Evolutionary conservation across 768 basidiomycete genomes (phyloP), one percentile per base, ranked within the genome.

Genomic region (Suillus bovinus): DNA sequence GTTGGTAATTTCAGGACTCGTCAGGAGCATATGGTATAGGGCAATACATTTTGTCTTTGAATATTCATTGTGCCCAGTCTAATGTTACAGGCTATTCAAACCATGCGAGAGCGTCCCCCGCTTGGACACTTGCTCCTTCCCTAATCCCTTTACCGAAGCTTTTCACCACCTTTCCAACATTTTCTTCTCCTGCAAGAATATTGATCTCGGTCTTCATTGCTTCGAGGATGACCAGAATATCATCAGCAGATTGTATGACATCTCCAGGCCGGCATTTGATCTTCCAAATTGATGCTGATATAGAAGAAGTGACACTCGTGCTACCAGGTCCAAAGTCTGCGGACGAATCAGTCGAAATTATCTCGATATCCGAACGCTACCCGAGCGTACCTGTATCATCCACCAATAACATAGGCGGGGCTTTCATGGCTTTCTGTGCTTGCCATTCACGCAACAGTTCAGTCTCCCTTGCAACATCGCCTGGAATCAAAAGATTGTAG

Each of bases 131-230:
- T 2, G 69, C 77, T 1, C 86, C 84, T 59, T 80, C 81, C 39
- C 66, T 67, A 9, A 83, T 66, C 0, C 79, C 81, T 17, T 70
- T 71, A 1, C 79, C 81, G 5, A 84, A 68, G 0, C 74, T 74
- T 36, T 63, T 68, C 0, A 87, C 77, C 17, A 57, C 75, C 29
- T 73, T 82, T 2, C 84, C 84, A 1, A 84, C 68, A 57, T 79
- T 78, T 10, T 72, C 74, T 20, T 80, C 77, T 0, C 82, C 80
- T 0, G 82, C 81, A 56, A 70, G 70, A 17, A 88, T 68, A 16
- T 79, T 75, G 49, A 88, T 81, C 66, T 86, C 85, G 0, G 83
- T 86, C 72, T 89, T 88, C 87, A 88, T 88, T 1, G 87, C 84
- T 70, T 87, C 85, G 14, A 88, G 76, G 22, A 85, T 77, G 36